phyloP scores from a whole-genome alignment of 2,329 filamentous ascomycete genomes.

The Arthrobotrys sphaeroides region DNA sequence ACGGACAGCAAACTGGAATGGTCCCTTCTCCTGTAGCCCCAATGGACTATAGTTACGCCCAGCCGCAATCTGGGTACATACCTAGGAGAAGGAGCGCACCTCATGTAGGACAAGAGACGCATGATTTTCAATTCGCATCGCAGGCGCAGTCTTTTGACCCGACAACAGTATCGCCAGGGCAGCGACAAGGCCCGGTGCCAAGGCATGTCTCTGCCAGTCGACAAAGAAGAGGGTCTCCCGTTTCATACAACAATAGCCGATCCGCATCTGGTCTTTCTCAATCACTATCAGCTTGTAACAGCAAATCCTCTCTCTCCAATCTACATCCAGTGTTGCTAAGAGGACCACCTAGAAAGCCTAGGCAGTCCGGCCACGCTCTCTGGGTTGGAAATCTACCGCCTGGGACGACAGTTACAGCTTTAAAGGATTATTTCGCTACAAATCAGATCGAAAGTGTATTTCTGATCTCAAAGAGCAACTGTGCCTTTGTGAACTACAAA shows the following conservation, averaged over 20 bases:
- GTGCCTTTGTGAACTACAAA: constrained; percentile 94
- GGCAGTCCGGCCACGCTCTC: constrained; percentile 82
- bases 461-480: constrained; percentile 95
- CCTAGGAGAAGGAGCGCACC: constrained; percentile 50
- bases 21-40: constrained; percentile 16
- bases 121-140: constrained; percentile 27
- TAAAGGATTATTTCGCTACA: constrained; percentile 89
- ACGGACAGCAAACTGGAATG: constrained; percentile 48
- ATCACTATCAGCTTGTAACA: constrained; percentile 25
- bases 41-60: constrained; percentile 26
- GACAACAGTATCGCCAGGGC: neutral
- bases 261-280: constrained; percentile 19
- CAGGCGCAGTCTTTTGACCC: neutral
- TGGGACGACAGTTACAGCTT: constrained; percentile 78
- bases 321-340: constrained; percentile 62
- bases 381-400: constrained; percentile 96
- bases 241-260: constrained; percentile 28
- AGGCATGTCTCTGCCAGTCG: constrained; percentile 45
- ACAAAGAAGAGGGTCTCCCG: constrained; percentile 47
- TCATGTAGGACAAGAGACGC: constrained; percentile 29
- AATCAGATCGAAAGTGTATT: constrained; percentile 86
- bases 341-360: constrained; percentile 73
- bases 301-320: constrained; percentile 31
- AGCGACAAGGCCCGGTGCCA: constrained; percentile 36
- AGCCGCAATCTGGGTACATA: constrained; percentile 28